Evolutionary conservation across 495 filamentous ascomycete genomes (phyloP).

Genomic region (Pseudoneurospora amorphoporcata): DNA sequence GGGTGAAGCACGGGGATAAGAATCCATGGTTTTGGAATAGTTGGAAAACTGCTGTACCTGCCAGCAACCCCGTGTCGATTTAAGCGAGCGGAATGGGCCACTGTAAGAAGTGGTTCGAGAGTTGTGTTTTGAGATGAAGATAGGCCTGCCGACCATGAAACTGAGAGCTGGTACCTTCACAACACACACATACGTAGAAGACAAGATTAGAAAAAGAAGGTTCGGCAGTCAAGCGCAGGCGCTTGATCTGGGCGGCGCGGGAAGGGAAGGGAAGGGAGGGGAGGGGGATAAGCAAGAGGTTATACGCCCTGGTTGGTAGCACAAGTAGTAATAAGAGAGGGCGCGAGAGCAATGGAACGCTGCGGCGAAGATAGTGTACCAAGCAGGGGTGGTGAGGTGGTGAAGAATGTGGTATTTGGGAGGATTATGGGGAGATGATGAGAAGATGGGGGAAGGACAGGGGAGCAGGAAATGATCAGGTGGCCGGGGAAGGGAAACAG

Average conservation of each 20-base stretch:
- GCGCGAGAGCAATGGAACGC: constrained; percentile 1
- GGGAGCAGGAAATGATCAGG: constrained; percentile 40
- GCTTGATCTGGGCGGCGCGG: neutral
- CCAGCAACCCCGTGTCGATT: neutral
- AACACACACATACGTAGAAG: neutral
- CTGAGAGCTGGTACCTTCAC: neutral
- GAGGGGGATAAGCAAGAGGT: neutral
- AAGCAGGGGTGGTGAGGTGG: neutral
- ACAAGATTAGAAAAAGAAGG: constrained; percentile 1
- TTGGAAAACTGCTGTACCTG: neutral
- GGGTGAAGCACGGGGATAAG: constrained; percentile 8
- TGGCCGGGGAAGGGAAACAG: neutral
- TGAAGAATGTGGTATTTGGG: neutral
- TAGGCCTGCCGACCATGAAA: neutral
- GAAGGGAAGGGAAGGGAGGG: neutral
- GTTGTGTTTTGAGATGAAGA: neutral
- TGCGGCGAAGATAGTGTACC: neutral
- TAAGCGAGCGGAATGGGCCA: neutral
- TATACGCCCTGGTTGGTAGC: neutral
- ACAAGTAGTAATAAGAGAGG: neutral
- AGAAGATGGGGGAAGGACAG: constrained; percentile 37
- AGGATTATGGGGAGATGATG: constrained; percentile 10
- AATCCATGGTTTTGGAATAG: neutral
- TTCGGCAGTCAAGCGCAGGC: neutral
- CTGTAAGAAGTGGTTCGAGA: neutral